Evolutionary conservation across 169 alveolate genomes (phyloP), one percentile per base, ranked within the genome.

Genomic region (Eimeria brunetti): DNA sequence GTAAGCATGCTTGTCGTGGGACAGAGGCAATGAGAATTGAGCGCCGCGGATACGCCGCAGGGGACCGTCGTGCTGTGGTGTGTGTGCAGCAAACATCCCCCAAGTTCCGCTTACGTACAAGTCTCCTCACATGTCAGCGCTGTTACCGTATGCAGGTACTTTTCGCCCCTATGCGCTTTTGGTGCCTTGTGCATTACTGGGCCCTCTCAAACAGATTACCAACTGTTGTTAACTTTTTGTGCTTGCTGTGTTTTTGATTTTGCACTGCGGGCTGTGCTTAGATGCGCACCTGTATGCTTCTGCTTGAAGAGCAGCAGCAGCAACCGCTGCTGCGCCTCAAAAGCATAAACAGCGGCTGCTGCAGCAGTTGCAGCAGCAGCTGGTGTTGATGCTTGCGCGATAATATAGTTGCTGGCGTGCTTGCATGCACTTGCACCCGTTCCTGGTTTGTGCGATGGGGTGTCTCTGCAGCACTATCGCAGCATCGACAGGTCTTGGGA

Each of bases 121-220:
- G 86, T 8, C 85, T 94, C 58, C 83, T 94, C 33, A 73, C 91
- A 24, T 94, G 96, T n/a, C 90, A 69, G 56, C 94, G 96, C 38
- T 94, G 96, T 62, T 94, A 85, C 80, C 73, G 96, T 9, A 62
- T 94, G 51, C 96, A 94, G 94, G 94, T 67, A 64, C 3, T 44
- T 33, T 51, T 27, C n/a, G 46, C 62, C 1, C 71, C n/a, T 53
- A 3, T 51, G 83, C 49, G 38, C 56, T 44, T 67, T 51, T 30
- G 36, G 38, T 24, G 51, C 38, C 4, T 18, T 51, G 51, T 62
- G 11, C 94, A 46, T 41, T 88, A 27, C 69, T 27, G 8, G 62
- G 51, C 53, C 46, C 41, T 30, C 4, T 1, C 1, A 27, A 62
- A 27, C 41, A 27, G 67, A 12, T 58, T 51, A 33, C 20, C n/a